Evolutionary conservation across 805 yeast species (phyloP), one percentile per base, ranked within the genome.

Genomic region (Komagataella mondaviorum): DNA sequence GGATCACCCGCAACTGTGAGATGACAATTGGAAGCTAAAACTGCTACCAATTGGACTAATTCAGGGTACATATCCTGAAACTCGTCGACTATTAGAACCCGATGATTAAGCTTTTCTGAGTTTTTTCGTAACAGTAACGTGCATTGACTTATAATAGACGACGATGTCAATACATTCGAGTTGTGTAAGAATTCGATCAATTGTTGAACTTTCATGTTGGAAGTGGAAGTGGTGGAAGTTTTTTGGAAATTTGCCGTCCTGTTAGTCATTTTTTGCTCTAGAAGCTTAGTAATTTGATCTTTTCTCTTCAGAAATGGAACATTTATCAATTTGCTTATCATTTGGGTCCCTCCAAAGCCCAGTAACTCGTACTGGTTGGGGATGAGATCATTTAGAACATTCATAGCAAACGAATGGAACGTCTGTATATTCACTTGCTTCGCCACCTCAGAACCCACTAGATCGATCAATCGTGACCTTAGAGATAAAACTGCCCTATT

Each of bases 1-100:
- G 80, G 76, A 63, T 85, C 91, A 1, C 90, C 90, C 3, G 88
- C 83, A 17, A 85, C 62, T 1, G 83, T 74, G 43, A 85, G 58
- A 60, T 85, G 89, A 51, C 76, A 72, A 2, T 58, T 56, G 6
- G 53, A 53, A 0, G 71, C 55, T 2, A 77, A 64, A 1, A 69
- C 60, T 4, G 62, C 59, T 3, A 82, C 64, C 2, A 84, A 60
- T 17, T 70, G 69, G 23, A 77, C 57, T 18, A 83, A 64, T 7
- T 69, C 70, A 0, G 75, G 73, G 55, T 80, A 77, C 60, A 84
- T 70, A 62, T 85, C 91, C 60, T 85, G 91, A 58, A 80, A 81
- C 60, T 85, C 91, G 64, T 85, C 91, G 10, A 85, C 80, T 1
- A 85, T 62, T 0, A 82, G 70, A 1, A 71, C 66, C 49, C 71